These are phyloP conservation scores for Serendipita indica DNA, from an alignment of 768 basidiomycete species.

Conservation along the genomic window DNA sequence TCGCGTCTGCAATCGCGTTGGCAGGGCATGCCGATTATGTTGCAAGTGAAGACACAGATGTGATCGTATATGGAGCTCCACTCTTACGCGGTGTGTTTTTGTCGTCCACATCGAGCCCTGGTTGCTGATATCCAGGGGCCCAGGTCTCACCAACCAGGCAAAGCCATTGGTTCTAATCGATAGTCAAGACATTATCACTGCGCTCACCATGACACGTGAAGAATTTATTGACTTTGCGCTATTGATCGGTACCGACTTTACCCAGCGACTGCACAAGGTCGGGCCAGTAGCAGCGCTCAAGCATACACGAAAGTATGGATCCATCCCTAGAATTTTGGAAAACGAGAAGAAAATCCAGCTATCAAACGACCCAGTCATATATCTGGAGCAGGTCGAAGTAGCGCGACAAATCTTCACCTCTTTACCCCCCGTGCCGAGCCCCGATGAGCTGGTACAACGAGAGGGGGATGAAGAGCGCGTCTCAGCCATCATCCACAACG, in stretches of 20 bases:
- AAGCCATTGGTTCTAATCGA: conserved; percentile 49
- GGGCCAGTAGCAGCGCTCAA: conserved; percentile 67
- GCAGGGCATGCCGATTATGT: conserved; percentile 74
- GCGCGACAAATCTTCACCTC: conserved; percentile 53
- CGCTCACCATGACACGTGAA: conserved; percentile 39
- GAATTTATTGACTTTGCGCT: conserved; percentile 73
- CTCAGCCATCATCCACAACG: conserved; percentile 9
- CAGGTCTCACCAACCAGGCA: conserved; percentile 46
- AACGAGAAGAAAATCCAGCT: conserved; percentile 37
- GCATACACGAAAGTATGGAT: conserved; percentile 52
- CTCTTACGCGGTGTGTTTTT: no score
- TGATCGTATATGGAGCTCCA: conserved; percentile 68
- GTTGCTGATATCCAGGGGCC: no score
- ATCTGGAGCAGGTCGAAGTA: conserved; percentile 46
- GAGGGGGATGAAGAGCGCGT: conserved; percentile 1
- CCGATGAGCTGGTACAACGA: not conserved
- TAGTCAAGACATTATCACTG: conserved; percentile 43
- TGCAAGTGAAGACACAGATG: conserved; percentile 83
- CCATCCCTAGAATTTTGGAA: conserved; percentile 56
- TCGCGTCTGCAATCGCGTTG: conserved; percentile 63
- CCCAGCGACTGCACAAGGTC: conserved; percentile 65
- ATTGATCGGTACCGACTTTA: conserved; percentile 82
- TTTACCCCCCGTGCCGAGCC: conserved; percentile 45
- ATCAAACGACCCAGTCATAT: conserved; percentile 32
- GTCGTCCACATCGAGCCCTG: no score